phyloP scores from a whole-genome alignment of 352 stramenopile genomes.

The Pythium guiyangense region DNA sequence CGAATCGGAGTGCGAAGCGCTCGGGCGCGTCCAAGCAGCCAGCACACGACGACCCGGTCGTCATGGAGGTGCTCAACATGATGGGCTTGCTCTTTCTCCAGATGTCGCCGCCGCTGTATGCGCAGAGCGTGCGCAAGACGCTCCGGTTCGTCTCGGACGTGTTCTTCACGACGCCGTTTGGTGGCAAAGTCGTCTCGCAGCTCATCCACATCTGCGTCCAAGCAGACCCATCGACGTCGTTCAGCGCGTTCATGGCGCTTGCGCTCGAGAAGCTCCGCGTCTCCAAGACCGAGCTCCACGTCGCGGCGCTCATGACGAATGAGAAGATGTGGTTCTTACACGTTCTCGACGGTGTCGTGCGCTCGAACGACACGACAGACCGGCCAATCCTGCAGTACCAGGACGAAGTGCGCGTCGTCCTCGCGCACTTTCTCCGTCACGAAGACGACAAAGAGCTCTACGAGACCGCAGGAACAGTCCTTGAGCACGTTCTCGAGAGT shows the following conservation, averaged over 20 bases:
- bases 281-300: conserved; percentile 27
- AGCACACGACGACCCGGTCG: conserved; percentile 38
- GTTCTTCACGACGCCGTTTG: conserved; percentile 61
- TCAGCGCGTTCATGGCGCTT: conserved; percentile 35
- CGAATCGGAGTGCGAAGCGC: conserved; percentile 8
- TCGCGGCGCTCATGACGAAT: conserved; percentile 37
- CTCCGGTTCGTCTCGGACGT: conserved; percentile 44
- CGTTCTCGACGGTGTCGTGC: conserved; percentile 49
- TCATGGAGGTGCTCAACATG: conserved; percentile 58
- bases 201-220: conserved; percentile 50
- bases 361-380: conserved; percentile 27
- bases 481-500: conserved; percentile 39
- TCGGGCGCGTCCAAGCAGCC: conserved; percentile 15
- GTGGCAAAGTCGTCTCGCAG: conserved; percentile 49
- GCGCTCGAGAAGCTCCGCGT: conserved; percentile 47
- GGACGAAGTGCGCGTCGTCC: conserved; percentile 30
- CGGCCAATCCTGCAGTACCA: conserved; percentile 29
- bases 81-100: conserved; percentile 55
- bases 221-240: conserved; percentile 31
- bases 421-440: conserved; percentile 35
- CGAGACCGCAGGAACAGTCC: conserved; percentile 33
- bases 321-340: conserved; percentile 65
- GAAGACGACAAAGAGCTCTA: conserved; percentile 60
- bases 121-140: conserved; percentile 45
- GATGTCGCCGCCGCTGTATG: conserved; percentile 60